Evolutionary conservation across 2,329 filamentous ascomycete species (phyloP), one percentile per base, ranked within the genome.

Genomic region (Tolypocladium ovalisporum): DNA sequence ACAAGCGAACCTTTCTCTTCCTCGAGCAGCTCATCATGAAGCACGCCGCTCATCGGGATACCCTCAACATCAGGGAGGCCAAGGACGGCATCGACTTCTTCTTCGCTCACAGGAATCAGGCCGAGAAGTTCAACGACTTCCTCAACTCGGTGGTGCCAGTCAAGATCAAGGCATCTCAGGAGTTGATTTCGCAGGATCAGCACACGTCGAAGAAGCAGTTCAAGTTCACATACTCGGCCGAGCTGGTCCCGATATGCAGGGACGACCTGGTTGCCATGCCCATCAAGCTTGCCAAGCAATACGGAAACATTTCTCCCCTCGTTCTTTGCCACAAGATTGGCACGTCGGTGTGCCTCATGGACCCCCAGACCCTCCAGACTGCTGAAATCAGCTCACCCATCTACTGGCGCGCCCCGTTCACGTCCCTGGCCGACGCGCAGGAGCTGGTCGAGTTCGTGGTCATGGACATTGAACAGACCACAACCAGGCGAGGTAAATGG

Each of bases 51-150:
- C 92, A 96, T 72, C 83, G 85, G 62, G 92, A 99, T 64, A 94
- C 93, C 1, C 92, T 97, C 74, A 99, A 97, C 72, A 99, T 99
- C 75, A 97, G 95, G 71, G 94, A 99, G 75, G 89, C 90, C 34
- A 92, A 92, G 73, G 91, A 97, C 65, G 94, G 94, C 1, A 86
- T 99, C 59, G 94, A 99, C 71, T 99, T 99, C 72, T 99, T 87
- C 79, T 99, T 94, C 68, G 82, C 90, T 0, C 85, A 88, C 58
- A 81, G 90, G 66, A 99, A 97, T 68, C 89, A 96, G 65, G 93
- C 92, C 9, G 90, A 96, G 68, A 91, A 89, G 67, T 93, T 96
- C 70, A 84, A 95, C 60, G 92, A 97, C 72, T 96, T 97, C 71
- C 77, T 97, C 60, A 85, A 84, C 64, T 93, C 90, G 0, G 87